Base-by-base conservation (phyloP, 1,139 yeast species). In the Yamadazyma pseudoaaseri region DNA sequence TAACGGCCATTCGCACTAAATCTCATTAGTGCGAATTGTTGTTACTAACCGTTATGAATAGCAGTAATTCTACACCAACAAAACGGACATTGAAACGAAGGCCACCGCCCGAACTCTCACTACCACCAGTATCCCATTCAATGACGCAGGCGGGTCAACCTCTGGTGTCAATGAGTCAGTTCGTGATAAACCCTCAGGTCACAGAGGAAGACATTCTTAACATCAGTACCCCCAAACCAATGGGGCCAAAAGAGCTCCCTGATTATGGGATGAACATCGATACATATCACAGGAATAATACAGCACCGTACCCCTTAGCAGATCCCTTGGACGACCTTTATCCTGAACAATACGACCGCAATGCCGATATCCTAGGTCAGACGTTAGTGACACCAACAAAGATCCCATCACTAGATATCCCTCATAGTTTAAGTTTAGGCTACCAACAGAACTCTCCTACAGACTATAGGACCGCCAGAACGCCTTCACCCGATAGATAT, bases 201-300 rank as follows among this genome's bases (percentile, higher is more conserved):
- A 25, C 23, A 18, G 43, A 37, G 22, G 47, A 51, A 13, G 30
- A 38, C 21, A 44, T 48, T 2, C 27, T 43, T 26, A 45, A 43
- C 25, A 35, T 45, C 16, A 62, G 54, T 5, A 61, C 69, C 26
- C 70, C 72, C 6, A 58, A 55, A 33, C 74, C 70, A 3, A 66
- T 56, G 58, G 75, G 75, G 0, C 74, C 75, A 1, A 61, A 58
- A 41, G 63, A 58, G 34, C 48, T 69, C 13, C 66, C 69, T 8
- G 70, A 62, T 7, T 65, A 64, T 32, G 25, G 25, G 13, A 9
- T 22, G 13, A 11, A 22, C 25, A 11, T 12, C 6, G 6, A n/a
- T 22, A 10, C 25, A 6, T 6, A 6, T 11, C 6, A 7, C 12
- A 25, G 17, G 7, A 3, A 17, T 4, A 14, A 10, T 12, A 13